Conservation (phyloP, 2,329 filamentous ascomycete species). For the Aspergillus awamori region DNA sequence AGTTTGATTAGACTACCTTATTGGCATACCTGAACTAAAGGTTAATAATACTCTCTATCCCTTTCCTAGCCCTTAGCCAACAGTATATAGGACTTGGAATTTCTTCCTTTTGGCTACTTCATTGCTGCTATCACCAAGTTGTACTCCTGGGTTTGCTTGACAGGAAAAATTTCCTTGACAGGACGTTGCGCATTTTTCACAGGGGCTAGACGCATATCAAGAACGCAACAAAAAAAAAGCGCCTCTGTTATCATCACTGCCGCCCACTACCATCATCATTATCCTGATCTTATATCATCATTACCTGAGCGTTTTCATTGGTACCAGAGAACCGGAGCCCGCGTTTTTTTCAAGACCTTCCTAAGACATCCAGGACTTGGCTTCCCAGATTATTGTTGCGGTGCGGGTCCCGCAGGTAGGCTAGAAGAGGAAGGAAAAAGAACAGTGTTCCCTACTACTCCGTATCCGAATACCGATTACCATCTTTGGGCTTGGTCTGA, state of each 20-base stretch:
- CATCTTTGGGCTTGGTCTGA: not conserved
- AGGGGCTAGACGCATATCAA: not conserved
- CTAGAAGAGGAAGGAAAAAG: not conserved
- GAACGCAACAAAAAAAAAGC: not conserved
- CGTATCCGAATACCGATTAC: too few species aligned
- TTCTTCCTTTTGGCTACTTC: slow-evolving; percentile 12
- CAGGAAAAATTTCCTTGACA: not conserved
- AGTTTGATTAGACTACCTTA: slow-evolving; percentile 17
- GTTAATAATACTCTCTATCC: slow-evolving; percentile 16
- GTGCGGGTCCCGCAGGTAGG: not conserved
- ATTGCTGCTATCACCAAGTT: slow-evolving; percentile 4
- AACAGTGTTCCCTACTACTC: not conserved
- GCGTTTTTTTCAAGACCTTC: slow-evolving; percentile 16
- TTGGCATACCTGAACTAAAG: slow-evolving; percentile 17
- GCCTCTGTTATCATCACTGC: slow-evolving; percentile 17
- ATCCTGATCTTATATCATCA: slow-evolving; percentile 23
- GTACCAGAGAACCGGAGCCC: slow-evolving; percentile 7
- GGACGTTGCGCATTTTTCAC: not conserved
- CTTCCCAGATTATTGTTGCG: not conserved
- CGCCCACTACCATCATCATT: slow-evolving; percentile 15
- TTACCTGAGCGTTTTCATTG: slow-evolving; percentile 17
- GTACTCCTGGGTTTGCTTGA: not conserved
- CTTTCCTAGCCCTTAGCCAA: slow-evolving; percentile 17
- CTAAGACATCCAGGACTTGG: not conserved
- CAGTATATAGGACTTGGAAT: slow-evolving; percentile 24